Evolutionary conservation across 1,284 basidiomycete species (phyloP), one percentile per base, ranked within the genome.

Genomic region (Marasmius tenuissimus): DNA sequence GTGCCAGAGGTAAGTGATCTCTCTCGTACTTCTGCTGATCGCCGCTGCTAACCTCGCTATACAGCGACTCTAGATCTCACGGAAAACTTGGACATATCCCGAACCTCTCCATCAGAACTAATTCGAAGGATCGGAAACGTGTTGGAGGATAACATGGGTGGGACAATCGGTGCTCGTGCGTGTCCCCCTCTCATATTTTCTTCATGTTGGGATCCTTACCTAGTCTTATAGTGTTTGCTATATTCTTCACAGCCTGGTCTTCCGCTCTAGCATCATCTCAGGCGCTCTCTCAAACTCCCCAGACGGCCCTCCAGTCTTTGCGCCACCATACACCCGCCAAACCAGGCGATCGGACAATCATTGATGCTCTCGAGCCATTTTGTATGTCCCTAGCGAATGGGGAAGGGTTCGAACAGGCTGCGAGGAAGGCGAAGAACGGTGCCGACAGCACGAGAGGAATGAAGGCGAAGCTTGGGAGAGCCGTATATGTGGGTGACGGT

Each of bases 291-390:
- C 5, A 62, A 49, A 27, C 34, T 71, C 74, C 4, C 67, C 77
- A 16, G 35, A 62, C n/a, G 59, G 79, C 78, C 1, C 68, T 79
- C 0, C 22, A 65, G 12, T 69, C 75, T 1, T 70, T 82, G 12
- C 66, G 71, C 8, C 72, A 71, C 52, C 79, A 85, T 71, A 85
- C 84, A 0, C 82, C 83, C 0, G 83, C 84, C 6, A 74, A 79
- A 61, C 76, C 76, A 5, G 85, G 84, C 1, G 83, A 86, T 68
- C 76, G 84, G 10, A 86, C 83, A 0, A 68, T 86, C 47, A 76
- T 86, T 20, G 84, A 86, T 58, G 78, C 84, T 0, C 75, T 87
- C 1, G 62, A 68, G 16, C 83, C 84, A 9, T 81, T 86, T 64
- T 81, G 78, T 65, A 66, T 66, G 16, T 66, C 72, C 2, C 69